Evolutionary conservation across 306 rosid species (phyloP), one percentile per base, ranked within the genome.

Genomic region (Gynostemma pentaphyllum): DNA sequence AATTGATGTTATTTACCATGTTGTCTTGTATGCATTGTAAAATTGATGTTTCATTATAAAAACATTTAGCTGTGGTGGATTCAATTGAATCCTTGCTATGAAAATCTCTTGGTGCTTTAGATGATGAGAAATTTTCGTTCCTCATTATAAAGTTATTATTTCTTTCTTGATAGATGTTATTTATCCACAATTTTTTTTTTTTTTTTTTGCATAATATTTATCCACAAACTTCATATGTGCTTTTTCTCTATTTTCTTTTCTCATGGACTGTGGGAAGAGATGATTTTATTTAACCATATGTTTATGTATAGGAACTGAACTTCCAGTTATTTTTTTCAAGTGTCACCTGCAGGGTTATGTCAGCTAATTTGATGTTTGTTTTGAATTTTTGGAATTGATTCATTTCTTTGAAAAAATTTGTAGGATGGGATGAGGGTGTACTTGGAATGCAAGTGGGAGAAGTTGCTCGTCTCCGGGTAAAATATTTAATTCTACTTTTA

Each of bases 371-470:
- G 5, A 37, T 59, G 6, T 12, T 37, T 39, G 12, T 59, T 59
- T 39, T 11, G 3, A 59, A 39, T 39, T 39, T 10, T 1, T 59
- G 18, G 7, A 41, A 28, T 24, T 47, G 11, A 53, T 11, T 57
- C 23, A 29, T 44, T 15, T 60, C 24, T 40, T 63, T 49, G 34
- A 37, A 45, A 45, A 49, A 66, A 61, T 74, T 8, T 73, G 45
- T 55, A 89, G 97, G 96, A 68, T 88, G 96, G 98, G 98, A 91
- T 78, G 98, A 91, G 78, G 98, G 98, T 67, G 98, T 91, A 22
- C 32, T 88, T 3, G 85, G 78, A 57, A 91, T 91, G 96, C 96
- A 91, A 77, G 1, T 88, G 24, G 98, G 98, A 45, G 96, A 91
- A 82, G 88, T 86, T 75, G 96, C 98, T 82, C 95, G 92, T 66